Evolutionary conservation across 1,284 basidiomycete species (phyloP).

Genomic region (Austropuccinia psidii): DNA sequence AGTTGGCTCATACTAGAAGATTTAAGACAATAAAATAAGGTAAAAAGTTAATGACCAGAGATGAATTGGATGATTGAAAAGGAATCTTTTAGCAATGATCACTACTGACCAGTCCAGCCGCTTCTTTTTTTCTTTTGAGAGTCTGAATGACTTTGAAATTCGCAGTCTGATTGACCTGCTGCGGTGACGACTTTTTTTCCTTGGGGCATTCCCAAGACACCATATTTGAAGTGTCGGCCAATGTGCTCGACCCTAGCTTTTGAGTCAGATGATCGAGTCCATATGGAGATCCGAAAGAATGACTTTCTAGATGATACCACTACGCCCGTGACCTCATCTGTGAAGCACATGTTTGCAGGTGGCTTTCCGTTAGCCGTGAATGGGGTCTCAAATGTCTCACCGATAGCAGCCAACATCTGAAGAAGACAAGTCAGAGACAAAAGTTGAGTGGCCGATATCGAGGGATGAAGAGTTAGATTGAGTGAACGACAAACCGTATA

Average conservation of each 20-base stretch:
- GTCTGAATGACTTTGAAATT: slow-evolving; percentile 89
- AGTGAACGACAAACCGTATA: slow-evolving; percentile 64
- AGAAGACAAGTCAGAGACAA: background rate
- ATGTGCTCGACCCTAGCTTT: slow-evolving; percentile 58
- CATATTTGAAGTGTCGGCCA: slow-evolving; percentile 79
- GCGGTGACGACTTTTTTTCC: slow-evolving; percentile 57
- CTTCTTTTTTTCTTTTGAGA: slow-evolving; percentile 69
- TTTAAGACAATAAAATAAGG: background rate
- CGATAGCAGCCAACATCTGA: slow-evolving; percentile 93
- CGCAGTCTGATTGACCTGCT: slow-evolving; percentile 66
- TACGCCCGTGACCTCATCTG: slow-evolving; percentile 66
- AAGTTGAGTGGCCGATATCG: background rate
- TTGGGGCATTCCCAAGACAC: slow-evolving; percentile 72
- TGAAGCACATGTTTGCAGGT: slow-evolving; percentile 57
- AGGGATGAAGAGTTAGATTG: background rate
- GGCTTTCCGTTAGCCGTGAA: slow-evolving; percentile 51
- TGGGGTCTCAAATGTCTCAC: slow-evolving; percentile 86
- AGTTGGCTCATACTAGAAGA: background rate
- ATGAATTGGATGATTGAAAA: background rate
- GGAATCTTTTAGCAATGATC: background rate
- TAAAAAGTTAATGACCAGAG: background rate
- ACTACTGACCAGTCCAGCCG: background rate
- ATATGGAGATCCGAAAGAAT: slow-evolving; percentile 94
- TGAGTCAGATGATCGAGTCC: slow-evolving; percentile 62
- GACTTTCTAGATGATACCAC: slow-evolving; percentile 88